Base-by-base conservation (phyloP, 495 filamentous ascomycete genomes). In the Penicillium coprophilum region DNA sequence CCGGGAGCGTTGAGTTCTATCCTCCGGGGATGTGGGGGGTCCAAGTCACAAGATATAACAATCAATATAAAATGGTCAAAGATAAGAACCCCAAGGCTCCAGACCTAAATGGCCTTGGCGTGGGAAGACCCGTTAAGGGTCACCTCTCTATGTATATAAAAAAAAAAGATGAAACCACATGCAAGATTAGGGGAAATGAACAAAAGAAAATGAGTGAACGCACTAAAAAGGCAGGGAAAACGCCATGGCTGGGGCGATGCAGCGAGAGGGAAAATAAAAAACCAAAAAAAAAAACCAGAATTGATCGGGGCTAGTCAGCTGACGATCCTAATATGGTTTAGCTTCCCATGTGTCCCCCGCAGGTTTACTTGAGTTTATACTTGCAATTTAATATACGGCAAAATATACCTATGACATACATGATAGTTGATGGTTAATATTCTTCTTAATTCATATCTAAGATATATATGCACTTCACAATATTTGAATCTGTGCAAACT, bases 11-110 rank as follows among this genome's bases (percentile, higher is more conserved):
- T 38, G 28, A 34, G n/a, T 51, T 38, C 39, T 46, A 32, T 21
- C 34, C 46, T 21, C 39, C 34, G 19, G 19, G 55, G 47, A 39
- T 34, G 31, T n/a, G 45, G 7, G 36, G 46, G 17, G 17, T 39
- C 34, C 11, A 13, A 51, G 50, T 40, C 34, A 30, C 50, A 12
- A 20, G 49, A 5, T 24, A 41, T 40, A 50, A 27, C 4, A 27
- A 27, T 5, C 24, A 27, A 27, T 27, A 2, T 27, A 36, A 44
- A 46, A 30, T 11, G 55, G 40, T 24, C 32, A 50, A 28, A 63
- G 53, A 68, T 59, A 63, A 63, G 58, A 45, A 52, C n/a, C 50
- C 36, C 52, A 58, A 66, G 60, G 63, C 66, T 66, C 66, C 61
- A 41, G 48, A 56, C 59, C 62, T 53, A 63, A 63, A 47, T 28